Conservation (phyloP, 2,329 filamentous ascomycete species). For the Fusarium virguliforme region DNA sequence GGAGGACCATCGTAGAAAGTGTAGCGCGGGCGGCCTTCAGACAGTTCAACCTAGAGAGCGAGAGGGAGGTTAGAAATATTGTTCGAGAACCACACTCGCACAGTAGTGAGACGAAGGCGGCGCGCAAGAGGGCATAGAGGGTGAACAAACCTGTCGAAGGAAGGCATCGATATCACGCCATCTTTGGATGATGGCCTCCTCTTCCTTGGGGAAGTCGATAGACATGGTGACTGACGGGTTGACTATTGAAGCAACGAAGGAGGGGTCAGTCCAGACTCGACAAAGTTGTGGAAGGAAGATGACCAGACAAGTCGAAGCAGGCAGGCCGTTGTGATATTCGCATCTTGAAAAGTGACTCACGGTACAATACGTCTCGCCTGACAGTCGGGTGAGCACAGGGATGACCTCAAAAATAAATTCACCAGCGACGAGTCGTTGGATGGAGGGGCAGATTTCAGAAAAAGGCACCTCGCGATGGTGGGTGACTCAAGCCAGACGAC, state of each 20-base stretch:
- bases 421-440: constrained; percentile 42
- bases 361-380: constrained; percentile 32
- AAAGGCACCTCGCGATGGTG: constrained; percentile 49
- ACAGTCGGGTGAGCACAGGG: constrained; percentile 34
- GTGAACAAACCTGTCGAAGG: constrained; percentile 77
- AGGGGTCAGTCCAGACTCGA: constrained; percentile 31
- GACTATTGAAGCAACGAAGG: constrained; percentile 22
- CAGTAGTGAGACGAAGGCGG: background rate
- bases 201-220: constrained; percentile 93
- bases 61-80: constrained; percentile 21
- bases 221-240: constrained; percentile 71
- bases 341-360: constrained; percentile 30
- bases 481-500: constrained; percentile 48
- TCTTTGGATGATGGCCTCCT: constrained; percentile 85
- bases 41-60: constrained; percentile 77
- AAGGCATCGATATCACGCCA: constrained; percentile 97
- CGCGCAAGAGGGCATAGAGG: background rate
- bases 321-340: background rate
- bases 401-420: constrained; percentile 31
- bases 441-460: constrained; percentile 51
- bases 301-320: background rate
- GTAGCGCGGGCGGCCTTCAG: constrained; percentile 85
- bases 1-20: constrained; percentile 95
- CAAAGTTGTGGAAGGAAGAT: constrained; percentile 1
- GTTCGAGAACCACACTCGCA: background rate